Conservation (phyloP, 139 green algal genomes). For the Micromonas commoda region DNA sequence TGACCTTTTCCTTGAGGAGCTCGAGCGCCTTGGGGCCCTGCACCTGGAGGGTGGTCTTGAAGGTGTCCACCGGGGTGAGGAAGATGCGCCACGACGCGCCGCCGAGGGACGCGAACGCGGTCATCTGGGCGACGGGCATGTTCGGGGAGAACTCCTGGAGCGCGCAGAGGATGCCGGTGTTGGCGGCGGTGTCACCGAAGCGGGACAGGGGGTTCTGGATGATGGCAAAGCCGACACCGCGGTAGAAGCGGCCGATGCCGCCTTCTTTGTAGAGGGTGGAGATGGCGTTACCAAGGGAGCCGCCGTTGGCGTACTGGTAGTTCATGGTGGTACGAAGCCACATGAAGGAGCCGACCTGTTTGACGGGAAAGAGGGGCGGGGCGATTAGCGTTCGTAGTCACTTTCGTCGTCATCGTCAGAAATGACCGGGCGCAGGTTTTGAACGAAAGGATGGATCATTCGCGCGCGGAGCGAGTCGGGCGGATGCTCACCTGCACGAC, state of each 20-base stretch:
- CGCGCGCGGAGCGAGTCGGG: constrained; percentile 76
- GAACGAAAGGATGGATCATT: neutral
- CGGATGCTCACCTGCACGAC: constrained; percentile 53
- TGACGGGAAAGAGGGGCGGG: neutral
- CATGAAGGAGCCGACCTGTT: constrained; percentile 69
- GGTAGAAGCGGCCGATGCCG: constrained; percentile 85
- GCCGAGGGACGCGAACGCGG: constrained; percentile 51
- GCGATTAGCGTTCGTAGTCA: neutral
- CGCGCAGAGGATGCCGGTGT: constrained; percentile 74
- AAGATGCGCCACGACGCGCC: constrained; percentile 77
- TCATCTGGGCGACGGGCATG: constrained; percentile 72
- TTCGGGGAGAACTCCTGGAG: constrained; percentile 59
- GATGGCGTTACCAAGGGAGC: constrained; percentile 55
- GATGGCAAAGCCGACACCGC: constrained; percentile 55
- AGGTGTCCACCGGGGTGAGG: constrained; percentile 84
- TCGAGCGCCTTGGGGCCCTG: constrained; percentile 59
- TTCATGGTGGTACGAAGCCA: constrained; percentile 87
- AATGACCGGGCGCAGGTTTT: no score
- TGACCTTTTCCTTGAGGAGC: constrained; percentile 62
- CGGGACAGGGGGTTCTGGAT: constrained; percentile 71
- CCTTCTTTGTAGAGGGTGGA: constrained; percentile 67
- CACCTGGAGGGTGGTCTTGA: constrained; percentile 90
- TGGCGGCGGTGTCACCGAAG: constrained; percentile 91
- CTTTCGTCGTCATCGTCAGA: no score
- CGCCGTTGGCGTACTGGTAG: constrained; percentile 63